Evolutionary conservation across 1,139 yeast genomes (phyloP).

Genomic region (Hansenula lynferdii): DNA sequence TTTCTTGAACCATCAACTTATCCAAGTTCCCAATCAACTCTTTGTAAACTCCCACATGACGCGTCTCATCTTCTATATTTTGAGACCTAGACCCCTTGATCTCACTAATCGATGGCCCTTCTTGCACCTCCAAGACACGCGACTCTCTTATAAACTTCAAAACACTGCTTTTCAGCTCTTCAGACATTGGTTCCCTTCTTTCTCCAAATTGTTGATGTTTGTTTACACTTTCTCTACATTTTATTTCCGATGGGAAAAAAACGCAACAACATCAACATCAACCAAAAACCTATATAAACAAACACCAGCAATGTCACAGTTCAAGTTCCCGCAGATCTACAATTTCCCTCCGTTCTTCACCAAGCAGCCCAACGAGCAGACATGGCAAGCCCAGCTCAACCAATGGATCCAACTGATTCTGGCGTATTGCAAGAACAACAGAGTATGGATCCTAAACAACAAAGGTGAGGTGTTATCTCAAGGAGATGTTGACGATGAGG

Average conservation of each 20-base stretch:
- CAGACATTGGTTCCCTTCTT: background rate
- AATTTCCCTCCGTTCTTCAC: conserved; percentile 92
- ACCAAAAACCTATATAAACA: background rate
- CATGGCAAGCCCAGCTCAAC: conserved; percentile 64
- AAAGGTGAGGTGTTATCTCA: conserved; percentile 37
- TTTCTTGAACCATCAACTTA: conserved; percentile 10
- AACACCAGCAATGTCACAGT: conserved; percentile 7
- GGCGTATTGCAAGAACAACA: conserved; percentile 53
- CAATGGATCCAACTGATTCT: conserved; percentile 56
- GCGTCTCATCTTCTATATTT: conserved; percentile 1
- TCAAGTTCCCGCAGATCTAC: conserved; percentile 65
- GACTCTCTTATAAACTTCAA: background rate
- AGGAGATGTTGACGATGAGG: conserved; percentile 24
- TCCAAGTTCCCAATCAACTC: conserved; percentile 15
- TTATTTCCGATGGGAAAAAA: background rate
- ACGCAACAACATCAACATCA: background rate
- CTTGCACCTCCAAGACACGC: background rate
- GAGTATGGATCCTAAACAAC: conserved; percentile 43
- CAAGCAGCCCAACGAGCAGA: conserved; percentile 77
- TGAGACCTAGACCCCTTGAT: background rate
- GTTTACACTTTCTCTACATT: background rate
- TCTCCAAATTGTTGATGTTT: background rate
- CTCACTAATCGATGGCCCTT: background rate
- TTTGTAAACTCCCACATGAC: conserved; percentile 7
- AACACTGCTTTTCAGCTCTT: background rate